These are phyloP conservation scores for Penicillium sp. DNA, from an alignment of 2,329 filamentous ascomycete species.

Conservation along the genomic window DNA sequence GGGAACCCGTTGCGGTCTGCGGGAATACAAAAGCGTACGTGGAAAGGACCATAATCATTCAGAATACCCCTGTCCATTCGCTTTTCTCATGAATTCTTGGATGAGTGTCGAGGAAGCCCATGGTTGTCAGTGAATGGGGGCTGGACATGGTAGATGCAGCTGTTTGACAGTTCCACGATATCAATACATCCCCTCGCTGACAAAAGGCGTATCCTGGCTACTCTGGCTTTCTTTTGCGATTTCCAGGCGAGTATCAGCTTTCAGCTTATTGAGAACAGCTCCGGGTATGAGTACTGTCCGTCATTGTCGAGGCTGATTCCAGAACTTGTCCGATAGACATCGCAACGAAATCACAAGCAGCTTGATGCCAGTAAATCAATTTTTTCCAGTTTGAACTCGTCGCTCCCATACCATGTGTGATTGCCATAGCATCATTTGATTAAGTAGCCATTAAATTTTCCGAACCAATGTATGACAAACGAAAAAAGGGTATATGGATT, in stretches of 20 bases:
- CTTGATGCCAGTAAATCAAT: slow-evolving; percentile 6
- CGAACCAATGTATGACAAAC: neutral
- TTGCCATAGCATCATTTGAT: neutral
- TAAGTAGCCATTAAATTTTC: neutral
- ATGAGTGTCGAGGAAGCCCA: slow-evolving; percentile 14
- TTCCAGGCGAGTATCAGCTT: slow-evolving; percentile 1
- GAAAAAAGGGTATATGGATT: neutral
- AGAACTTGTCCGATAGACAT: slow-evolving; percentile 18
- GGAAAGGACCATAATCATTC: slow-evolving; percentile 18
- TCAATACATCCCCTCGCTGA: slow-evolving; percentile 21
- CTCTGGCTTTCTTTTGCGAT: neutral
- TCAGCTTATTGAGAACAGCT: slow-evolving; percentile 1
- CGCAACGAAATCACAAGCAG: slow-evolving; percentile 12
- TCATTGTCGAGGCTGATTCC: slow-evolving; percentile 4
- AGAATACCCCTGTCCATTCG: slow-evolving; percentile 7
- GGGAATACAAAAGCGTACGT: slow-evolving; percentile 17
- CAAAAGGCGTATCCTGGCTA: neutral
- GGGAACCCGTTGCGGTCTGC: neutral
- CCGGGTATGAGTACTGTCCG: slow-evolving; percentile 13
- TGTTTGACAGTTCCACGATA: slow-evolving; percentile 13
- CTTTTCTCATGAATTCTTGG: slow-evolving; percentile 9
- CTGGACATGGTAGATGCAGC: slow-evolving; percentile 9
- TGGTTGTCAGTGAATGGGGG: slow-evolving; percentile 10
- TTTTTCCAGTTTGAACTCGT: slow-evolving; percentile 12
- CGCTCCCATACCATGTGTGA: neutral